Conservation (phyloP, 2,329 filamentous ascomycete genomes). For the Apiospora aurea region DNA sequence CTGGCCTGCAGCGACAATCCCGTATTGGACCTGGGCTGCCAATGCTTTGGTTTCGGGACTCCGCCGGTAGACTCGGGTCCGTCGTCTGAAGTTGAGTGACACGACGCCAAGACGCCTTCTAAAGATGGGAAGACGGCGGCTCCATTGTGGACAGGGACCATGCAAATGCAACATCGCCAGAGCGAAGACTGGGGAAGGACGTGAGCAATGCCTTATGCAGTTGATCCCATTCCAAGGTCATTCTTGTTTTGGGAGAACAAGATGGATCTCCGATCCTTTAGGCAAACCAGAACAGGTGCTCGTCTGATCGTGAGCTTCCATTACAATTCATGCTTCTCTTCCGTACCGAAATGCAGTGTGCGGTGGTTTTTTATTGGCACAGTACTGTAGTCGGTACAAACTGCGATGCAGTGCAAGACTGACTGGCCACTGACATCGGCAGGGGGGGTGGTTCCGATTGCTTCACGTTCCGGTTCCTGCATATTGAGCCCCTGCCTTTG, state of each 20-base stretch:
- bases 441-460: slow-evolving; percentile 1
- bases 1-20: not conserved
- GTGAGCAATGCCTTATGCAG: not conserved
- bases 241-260: not conserved
- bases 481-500: not conserved
- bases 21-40: not conserved
- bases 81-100: slow-evolving; percentile 24
- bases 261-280: slow-evolving; percentile 18
- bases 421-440: not conserved
- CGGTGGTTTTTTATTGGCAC: not conserved
- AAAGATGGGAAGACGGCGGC: not conserved
- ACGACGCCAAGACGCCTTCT: slow-evolving; percentile 14
- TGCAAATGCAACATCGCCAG: slow-evolving; percentile 8
- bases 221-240: slow-evolving; percentile 5
- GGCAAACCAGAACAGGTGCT: slow-evolving; percentile 1
- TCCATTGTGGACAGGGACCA: slow-evolving; percentile 9
- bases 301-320: not conserved
- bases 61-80: slow-evolving; percentile 17
- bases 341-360: not conserved
- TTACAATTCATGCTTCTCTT: not conserved
- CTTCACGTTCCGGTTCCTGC: slow-evolving; percentile 21
- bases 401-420: not conserved
- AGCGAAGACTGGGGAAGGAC: not conserved
- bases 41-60: slow-evolving; percentile 12
- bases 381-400: not conserved